These are phyloP conservation scores for Torulaspora delbrueckii DNA, from an alignment of 805 yeast species.

Conservation along the genomic window DNA sequence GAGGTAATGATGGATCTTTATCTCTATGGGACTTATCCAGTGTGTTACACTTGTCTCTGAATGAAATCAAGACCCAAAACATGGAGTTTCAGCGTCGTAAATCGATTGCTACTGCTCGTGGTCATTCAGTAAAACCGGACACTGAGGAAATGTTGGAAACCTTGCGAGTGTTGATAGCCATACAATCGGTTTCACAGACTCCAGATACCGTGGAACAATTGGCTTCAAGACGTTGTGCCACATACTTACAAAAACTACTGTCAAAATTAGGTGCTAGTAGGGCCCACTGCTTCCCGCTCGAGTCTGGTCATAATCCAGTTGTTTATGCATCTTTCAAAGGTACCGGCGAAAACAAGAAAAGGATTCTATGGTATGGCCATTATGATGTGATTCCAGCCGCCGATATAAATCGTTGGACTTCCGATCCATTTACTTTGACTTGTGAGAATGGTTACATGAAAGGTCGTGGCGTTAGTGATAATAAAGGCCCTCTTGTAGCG, in stretches of 20 bases:
- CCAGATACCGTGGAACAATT: slow-evolving; percentile 52
- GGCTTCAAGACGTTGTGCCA: slow-evolving; percentile 85
- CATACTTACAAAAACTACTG: slow-evolving; percentile 57
- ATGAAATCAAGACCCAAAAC: slow-evolving; percentile 1
- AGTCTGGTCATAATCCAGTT: slow-evolving; percentile 71
- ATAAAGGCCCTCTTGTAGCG: slow-evolving; percentile 89
- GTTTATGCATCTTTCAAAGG: slow-evolving; percentile 69
- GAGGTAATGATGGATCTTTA: slow-evolving; percentile 64
- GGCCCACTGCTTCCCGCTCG: slow-evolving; percentile 65
- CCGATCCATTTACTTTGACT: slow-evolving; percentile 72
- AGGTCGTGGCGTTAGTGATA: slow-evolving; percentile 92
- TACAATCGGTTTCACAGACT: slow-evolving; percentile 70
- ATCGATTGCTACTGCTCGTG: slow-evolving; percentile 1
- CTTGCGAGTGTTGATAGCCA: slow-evolving; percentile 58
- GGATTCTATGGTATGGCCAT: slow-evolving; percentile 89
- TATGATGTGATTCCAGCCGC: slow-evolving; percentile 89
- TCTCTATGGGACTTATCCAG: slow-evolving; percentile 58
- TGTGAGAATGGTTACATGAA: slow-evolving; percentile 80
- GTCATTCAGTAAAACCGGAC: slow-evolving; percentile 32
- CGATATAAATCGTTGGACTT: slow-evolving; percentile 57
- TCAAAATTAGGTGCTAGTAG: slow-evolving; percentile 64
- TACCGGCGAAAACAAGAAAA: slow-evolving; percentile 34
- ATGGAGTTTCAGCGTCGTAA: background rate
- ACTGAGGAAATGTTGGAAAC: slow-evolving; percentile 63
- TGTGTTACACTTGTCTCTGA: slow-evolving; percentile 7